Conservation (phyloP, 2,329 filamentous ascomycete genomes). For the Sporothrix brunneoviolacea region DNA sequence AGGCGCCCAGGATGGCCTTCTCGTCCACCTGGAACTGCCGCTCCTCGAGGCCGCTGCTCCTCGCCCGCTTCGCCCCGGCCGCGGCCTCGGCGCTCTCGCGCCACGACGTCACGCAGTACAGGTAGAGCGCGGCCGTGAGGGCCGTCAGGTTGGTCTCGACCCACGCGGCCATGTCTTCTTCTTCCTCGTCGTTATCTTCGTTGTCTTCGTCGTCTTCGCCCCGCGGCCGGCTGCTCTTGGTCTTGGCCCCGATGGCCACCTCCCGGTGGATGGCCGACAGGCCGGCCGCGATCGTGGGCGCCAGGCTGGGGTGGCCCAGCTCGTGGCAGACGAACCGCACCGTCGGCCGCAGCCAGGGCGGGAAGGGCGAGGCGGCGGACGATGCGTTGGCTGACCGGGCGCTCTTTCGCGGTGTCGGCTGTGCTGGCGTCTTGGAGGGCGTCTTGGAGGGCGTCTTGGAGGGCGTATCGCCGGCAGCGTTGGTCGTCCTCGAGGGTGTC, state of each 20-base stretch:
- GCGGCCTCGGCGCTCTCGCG: conserved; percentile 9
- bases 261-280: conserved; percentile 49
- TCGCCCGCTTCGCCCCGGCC: conserved; percentile 12
- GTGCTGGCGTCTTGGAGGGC: conserved; percentile 16
- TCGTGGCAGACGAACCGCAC: conserved; percentile 60
- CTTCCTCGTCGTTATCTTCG: conserved; percentile 23
- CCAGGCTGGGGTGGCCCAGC: conserved; percentile 54
- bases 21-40: conserved; percentile 40
- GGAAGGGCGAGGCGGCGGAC: conserved; percentile 2
- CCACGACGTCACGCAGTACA: conserved; percentile 46
- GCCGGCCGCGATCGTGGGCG: conserved; percentile 68
- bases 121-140: conserved; percentile 54
- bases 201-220: neutral
- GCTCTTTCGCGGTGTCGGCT: conserved; percentile 29
- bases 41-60: conserved; percentile 22
- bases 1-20: conserved; percentile 39
- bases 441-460: neutral
- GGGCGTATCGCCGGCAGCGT: too few relatives aligned
- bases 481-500: too few relatives aligned
- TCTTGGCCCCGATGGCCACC: neutral
- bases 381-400: neutral
- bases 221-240: neutral
- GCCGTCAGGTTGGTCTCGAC: conserved; percentile 42
- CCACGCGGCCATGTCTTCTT: conserved; percentile 37
- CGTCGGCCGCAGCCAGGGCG: conserved; percentile 62